Evolutionary conservation across 2,329 filamentous ascomycete species (phyloP), one percentile per base, ranked within the genome.

Genomic region (Leptographium wingfieldii): DNA sequence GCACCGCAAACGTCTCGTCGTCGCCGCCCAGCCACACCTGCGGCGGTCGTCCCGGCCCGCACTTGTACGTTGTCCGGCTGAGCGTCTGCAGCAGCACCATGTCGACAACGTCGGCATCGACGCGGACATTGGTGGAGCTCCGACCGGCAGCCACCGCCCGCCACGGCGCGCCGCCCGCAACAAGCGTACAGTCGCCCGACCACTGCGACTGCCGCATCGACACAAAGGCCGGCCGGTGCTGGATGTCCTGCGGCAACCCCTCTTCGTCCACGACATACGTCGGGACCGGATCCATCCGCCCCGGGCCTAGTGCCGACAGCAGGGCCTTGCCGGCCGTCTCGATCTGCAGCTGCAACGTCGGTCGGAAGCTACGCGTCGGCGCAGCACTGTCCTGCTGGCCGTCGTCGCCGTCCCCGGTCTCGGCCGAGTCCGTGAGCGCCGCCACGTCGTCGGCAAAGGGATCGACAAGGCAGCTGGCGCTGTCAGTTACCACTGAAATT

Each of bases 51-150:
- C 73, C 74, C 1, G 81, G 81, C 0, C 82, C 82, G 65, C 79
- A 83, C 63, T 76, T 77, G 69, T 85, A 85, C 3, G 73, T 85
- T 0, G 68, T 85, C 1, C 68, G 72, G 63, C 74, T 77, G n/a
- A 82, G 65, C 5, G 75, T 69, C 14, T 66, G 60, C 48, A 57
- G 31, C 9, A 68, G 69, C 7, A 60, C 51, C 22, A 69, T 22
- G 22, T 65, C 35, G 29, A n/a, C 3, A 7, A 19, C 25, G 27
- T 14, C 12, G 11, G 2, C 16, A 33, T 12, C 22, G 40, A 35
- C 31, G 5, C 5, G 1, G n/a, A 5, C 46, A 22, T 5, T n/a
- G 22, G 22, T 22, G 22, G 22, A 22, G 22, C 22, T 22, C 22
- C 22, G 22, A 22, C 22, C 22, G 16, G 14, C 48, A 25, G 33